Evolutionary conservation across 163 green algal species (phyloP), one percentile per base, ranked within the genome.

Genomic region (Chlorella variabilis): DNA sequence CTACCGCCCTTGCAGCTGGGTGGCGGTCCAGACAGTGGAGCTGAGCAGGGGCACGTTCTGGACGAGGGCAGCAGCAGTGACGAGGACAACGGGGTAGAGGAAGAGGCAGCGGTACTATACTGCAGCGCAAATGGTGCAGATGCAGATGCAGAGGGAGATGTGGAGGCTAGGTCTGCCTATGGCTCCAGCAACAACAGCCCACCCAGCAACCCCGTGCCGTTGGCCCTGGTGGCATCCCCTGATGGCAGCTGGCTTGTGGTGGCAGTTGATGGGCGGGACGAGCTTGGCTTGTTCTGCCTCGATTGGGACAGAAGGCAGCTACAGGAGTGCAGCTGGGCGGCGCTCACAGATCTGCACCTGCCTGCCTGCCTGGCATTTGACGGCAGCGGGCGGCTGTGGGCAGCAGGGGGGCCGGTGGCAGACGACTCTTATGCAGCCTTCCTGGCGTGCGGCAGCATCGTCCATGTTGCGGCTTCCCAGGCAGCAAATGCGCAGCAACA

Each of bases 211-310:
- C 59, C 42, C 0, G 41, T 81, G 41, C 75, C 90, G n/a, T 67
- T 89, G 23, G 80, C 80, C 34, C 41, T 93, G 41, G 87, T 81
- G 4, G 67, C 80, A 7, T 87, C 86, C 2, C 61, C 76, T 2
- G 83, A 91, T 31, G 83, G 87, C 21, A 59, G 27, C 21, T 68
- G 78, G 25, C 65, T 91, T 38, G 87, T 83, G 34, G 89, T 83
- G n/a, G 75, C 88, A 34, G 84, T 94, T 38, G 89, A 93, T 42
- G 89, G 90, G 0, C 74, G 88, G 41, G 86, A 92, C 23, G 87
- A 90, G 29, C 49, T 94, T 39, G 83, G 87, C 77, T 70, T 94
- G 49, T 41, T 94, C 63, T 6, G 4, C 0, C 21, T 94, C 31
- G 75, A 89, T 39, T 41, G 25, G 25, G 36, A 39, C 0, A 36